Evolutionary conservation across 306 rosid species (phyloP), one percentile per base, ranked within the genome.

Genomic region (Cicer arietinum): DNA sequence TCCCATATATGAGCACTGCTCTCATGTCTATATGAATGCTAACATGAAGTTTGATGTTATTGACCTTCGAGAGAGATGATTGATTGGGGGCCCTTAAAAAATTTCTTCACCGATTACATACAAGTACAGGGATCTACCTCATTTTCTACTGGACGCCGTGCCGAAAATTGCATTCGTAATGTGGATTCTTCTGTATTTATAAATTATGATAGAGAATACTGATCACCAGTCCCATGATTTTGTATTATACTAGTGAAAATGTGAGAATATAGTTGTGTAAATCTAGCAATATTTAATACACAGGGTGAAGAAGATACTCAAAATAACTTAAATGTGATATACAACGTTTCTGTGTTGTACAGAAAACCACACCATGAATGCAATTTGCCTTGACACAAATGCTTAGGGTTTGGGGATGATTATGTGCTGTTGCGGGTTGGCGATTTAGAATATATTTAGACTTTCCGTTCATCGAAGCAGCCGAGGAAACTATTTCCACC

Each of bases 1-100:
- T 66, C 79, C 92, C 47, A 87, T 95, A 67, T 95, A 95, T 58
- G 99, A 95, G 87, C 99, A 95, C 66, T 92, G 99, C 59, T 95
- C 99, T 80, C 99, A 95, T 82, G 99, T 92, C 64, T 92, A 68
- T 79, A 89, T 95, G 89, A 95, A 95, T 74, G 72, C 91, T 66
- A 89, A 85, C 40, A 40, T 88, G 37, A 90, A 82, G 82, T 88
- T 80, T 41, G 88, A 92, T 66, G 98, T 95, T 44, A 75, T 92
- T 50, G 99, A 95, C 84, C 96, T 95, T 58, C 89, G 99, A 76
- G 80, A 84, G 63, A 63, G 73, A 58, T 80, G 85, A 80, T 72
- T 56, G 53, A 60, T 76, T 14, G 22, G 30, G 30, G 75, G 57
- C 56, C 50, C 64, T 11, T 11, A 41, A 53, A 52, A 66, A 69